Percentiles rank a stretch among this genome's conserved stretches.
phyloP scores from a whole-genome alignment of 2,329 filamentous ascomycete genomes.

The Pseudopithomyces chartarum region DNA sequence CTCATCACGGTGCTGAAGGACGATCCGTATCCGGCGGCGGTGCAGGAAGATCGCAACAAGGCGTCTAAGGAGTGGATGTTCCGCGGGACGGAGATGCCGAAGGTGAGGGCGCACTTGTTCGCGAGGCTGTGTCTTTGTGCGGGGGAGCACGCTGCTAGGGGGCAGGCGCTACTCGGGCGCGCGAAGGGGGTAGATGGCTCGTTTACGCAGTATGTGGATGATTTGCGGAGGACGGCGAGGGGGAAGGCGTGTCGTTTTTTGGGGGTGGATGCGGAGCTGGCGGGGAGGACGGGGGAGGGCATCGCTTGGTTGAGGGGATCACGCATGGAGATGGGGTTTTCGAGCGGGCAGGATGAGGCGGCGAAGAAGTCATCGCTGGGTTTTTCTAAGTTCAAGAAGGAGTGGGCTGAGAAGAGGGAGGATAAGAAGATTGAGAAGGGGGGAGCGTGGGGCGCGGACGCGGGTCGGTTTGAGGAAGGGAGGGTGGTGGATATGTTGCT shows the following conservation, averaged over 20 bases:
- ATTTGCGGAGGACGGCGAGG: constrained; percentile 74
- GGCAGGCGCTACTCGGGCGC: constrained; percentile 57
- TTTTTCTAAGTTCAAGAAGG: constrained; percentile 71
- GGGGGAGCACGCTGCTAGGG: constrained; percentile 82
- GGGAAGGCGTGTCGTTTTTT: constrained; percentile 90
- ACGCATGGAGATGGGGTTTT: constrained; percentile 72
- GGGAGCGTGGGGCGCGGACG: constrained; percentile 77
- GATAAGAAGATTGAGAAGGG: constrained; percentile 79
- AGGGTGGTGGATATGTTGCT: constrained; percentile 86
- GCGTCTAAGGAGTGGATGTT: constrained; percentile 97
- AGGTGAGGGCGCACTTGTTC: constrained; percentile 86
- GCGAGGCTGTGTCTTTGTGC: constrained; percentile 86
- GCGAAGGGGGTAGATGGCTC: constrained; percentile 63
- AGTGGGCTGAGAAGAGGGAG: constrained; percentile 76
- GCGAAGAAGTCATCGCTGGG: constrained; percentile 57
- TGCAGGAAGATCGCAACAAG: constrained; percentile 80
- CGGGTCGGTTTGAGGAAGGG: constrained; percentile 81
- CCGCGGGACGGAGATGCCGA: constrained; percentile 82
- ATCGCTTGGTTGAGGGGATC: constrained; percentile 87
- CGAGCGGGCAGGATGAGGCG: constrained; percentile 45
- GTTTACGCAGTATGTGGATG: constrained; percentile 74
- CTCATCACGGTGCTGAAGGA: constrained; percentile 90
- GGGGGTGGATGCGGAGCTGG: constrained; percentile 84
- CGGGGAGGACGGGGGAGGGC: constrained; percentile 78
- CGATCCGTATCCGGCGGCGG: constrained; percentile 84